phyloP scores from a whole-genome alignment of 2,329 filamentous ascomycete genomes.

The Podosphaera xanthii region DNA sequence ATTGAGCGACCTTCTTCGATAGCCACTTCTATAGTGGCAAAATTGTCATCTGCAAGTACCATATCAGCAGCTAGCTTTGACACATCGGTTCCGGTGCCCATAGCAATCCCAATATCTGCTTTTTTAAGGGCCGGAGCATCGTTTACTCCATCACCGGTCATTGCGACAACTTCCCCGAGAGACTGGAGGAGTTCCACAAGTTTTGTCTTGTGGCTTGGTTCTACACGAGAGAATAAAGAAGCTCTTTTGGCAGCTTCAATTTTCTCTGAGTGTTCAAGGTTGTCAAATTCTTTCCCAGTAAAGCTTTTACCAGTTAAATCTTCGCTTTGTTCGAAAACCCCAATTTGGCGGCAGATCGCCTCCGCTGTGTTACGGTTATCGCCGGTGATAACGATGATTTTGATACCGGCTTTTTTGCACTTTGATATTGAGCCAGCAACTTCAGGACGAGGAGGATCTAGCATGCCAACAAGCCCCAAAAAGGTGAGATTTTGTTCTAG shows the following conservation, averaged over 20 bases:
- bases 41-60: conserved; percentile 97
- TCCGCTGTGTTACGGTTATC: conserved; percentile 97
- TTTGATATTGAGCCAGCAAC: conserved; percentile 67
- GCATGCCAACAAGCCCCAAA: conserved; percentile 82
- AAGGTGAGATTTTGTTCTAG: conserved; percentile 90
- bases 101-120: conserved; percentile 94
- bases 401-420: conserved; percentile 82
- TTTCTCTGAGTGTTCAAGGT: conserved; percentile 55
- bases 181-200: conserved; percentile 91
- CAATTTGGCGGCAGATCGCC: conserved; percentile 92
- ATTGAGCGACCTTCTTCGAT: conserved; percentile 95
- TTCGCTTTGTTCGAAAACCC: conserved; percentile 65
- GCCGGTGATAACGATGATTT: conserved; percentile 92
- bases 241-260: conserved; percentile 65
- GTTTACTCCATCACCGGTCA: conserved; percentile 98
- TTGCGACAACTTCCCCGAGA: conserved; percentile 82
- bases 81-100: conserved; percentile 95
- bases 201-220: conserved; percentile 92
- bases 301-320: conserved; percentile 79
- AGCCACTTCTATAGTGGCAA: conserved; percentile 86
- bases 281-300: conserved; percentile 87
- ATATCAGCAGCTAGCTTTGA: conserved; percentile 93
- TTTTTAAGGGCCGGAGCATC: conserved; percentile 96
- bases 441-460: conserved; percentile 86
- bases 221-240: conserved; percentile 85